Evolutionary conservation across 2,329 filamentous ascomycete genomes (phyloP).

Genomic region (Botrytis fabae): DNA sequence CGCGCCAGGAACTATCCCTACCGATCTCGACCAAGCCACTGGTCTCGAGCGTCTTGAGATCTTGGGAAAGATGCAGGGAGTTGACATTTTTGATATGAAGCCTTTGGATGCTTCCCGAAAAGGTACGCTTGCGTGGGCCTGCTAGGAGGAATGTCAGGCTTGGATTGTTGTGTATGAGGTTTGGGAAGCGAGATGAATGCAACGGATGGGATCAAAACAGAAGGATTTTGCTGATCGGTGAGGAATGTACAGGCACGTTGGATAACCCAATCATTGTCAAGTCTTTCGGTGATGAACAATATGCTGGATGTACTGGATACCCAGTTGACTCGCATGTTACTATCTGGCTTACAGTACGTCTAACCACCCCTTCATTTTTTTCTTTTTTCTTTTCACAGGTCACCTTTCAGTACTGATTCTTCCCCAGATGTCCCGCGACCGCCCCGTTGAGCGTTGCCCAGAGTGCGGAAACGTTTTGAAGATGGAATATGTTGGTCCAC

Average conservation of each 20-base stretch:
- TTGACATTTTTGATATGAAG: conserved; percentile 98
- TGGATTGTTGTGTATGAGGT: background rate
- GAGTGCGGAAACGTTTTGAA: conserved; percentile 97
- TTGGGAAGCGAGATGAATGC: background rate
- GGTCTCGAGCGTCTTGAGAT: conserved; percentile 99
- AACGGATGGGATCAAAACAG: conserved; percentile 2
- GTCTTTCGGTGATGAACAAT: conserved; percentile 94
- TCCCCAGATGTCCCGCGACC: conserved; percentile 74
- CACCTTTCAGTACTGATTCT: conserved; percentile 8
- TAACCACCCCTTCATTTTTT: background rate
- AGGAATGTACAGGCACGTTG: conserved; percentile 66
- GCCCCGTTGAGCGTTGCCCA: conserved; percentile 90
- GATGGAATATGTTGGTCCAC: conserved; percentile 92
- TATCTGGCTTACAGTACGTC: conserved; percentile 79
- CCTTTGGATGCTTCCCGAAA: conserved; percentile 87
- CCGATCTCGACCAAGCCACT: conserved; percentile 92
- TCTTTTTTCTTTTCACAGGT: background rate
- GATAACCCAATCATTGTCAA: conserved; percentile 87
- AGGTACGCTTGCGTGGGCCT: conserved; percentile 52
- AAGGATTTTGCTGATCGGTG: conserved; percentile 25
- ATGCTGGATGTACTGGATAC: conserved; percentile 90
- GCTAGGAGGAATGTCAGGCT: background rate
- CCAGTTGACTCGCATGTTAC: conserved; percentile 90
- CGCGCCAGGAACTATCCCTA: conserved; percentile 78
- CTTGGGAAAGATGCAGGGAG: conserved; percentile 97